Percentiles rank a stretch among this genome's conserved stretches.
Conservation (phyloP, 495 filamentous ascomycete genomes). For the Penicillium alfredii region DNA sequence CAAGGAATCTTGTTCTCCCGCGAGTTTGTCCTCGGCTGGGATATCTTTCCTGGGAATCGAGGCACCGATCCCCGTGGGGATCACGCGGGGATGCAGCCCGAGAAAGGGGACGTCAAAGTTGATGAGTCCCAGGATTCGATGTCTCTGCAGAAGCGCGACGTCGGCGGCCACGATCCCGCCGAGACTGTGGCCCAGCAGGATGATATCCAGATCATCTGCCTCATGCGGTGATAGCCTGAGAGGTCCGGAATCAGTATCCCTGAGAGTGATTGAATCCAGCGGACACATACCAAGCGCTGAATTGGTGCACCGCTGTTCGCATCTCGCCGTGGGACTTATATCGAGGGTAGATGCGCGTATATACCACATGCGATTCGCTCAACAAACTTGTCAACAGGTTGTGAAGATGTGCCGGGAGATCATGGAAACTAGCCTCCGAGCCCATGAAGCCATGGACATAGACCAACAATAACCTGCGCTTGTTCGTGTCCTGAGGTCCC, state of each 20-base stretch:
- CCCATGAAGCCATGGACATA: constrained; percentile 96
- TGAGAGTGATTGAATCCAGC: not conserved
- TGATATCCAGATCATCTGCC: constrained; percentile 64
- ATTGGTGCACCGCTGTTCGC: constrained; percentile 67
- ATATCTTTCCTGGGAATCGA: constrained; percentile 56
- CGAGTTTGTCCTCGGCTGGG: constrained; percentile 23
- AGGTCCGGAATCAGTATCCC: constrained; percentile 6
- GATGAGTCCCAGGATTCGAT: constrained; percentile 76
- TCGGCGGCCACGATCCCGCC: constrained; percentile 82
- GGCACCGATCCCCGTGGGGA: constrained; percentile 71
- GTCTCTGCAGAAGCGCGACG: constrained; percentile 59
- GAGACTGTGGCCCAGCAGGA: constrained; percentile 86
- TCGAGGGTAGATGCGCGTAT: constrained; percentile 86
- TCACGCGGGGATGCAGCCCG: constrained; percentile 83
- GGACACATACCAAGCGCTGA: constrained; percentile 63
- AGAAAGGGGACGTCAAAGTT: constrained; percentile 83
- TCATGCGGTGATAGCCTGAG: constrained; percentile 71
- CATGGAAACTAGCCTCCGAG: constrained; percentile 78
- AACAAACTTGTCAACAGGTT: constrained; percentile 62
- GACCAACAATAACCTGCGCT: constrained; percentile 64
- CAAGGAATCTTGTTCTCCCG: constrained; percentile 18
- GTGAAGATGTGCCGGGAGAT: constrained; percentile 85
- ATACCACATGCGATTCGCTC: constrained; percentile 67
- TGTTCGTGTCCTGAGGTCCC: constrained; percentile 7
- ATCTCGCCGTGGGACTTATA: constrained; percentile 80